These are phyloP conservation scores for Papiliotrema nemorosa DNA, from an alignment of 1,284 basidiomycete species.

Conservation along the genomic window DNA sequence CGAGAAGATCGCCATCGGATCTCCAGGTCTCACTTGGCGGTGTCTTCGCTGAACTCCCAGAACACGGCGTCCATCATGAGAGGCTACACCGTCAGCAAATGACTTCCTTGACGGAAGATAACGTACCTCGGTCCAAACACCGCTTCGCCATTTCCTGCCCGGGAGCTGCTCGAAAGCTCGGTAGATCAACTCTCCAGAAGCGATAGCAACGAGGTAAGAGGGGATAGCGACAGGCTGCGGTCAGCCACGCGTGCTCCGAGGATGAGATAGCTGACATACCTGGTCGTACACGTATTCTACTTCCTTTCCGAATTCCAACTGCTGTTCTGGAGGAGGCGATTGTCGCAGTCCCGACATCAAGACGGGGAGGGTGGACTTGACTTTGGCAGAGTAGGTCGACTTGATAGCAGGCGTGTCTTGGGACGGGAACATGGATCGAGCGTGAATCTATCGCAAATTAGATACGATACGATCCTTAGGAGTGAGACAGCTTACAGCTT, in stretches of 20 bases:
- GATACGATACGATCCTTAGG: slow-evolving; percentile 7
- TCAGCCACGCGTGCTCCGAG: neutral
- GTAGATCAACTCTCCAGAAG: slow-evolving; percentile 76
- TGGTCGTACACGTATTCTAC: slow-evolving; percentile 53
- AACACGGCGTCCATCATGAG: slow-evolving; percentile 72
- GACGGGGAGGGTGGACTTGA: slow-evolving; percentile 70
- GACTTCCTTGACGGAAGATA: neutral
- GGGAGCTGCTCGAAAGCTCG: slow-evolving; percentile 60
- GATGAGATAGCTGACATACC: slow-evolving; percentile 55
- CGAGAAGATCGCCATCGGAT: neutral
- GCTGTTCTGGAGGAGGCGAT: slow-evolving; percentile 66
- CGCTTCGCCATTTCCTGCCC: slow-evolving; percentile 70
- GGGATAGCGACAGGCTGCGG: slow-evolving; percentile 74
- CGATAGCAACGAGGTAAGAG: slow-evolving; percentile 82
- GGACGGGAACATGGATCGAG: slow-evolving; percentile 70
- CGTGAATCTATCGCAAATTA: slow-evolving; percentile 59
- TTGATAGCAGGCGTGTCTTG: slow-evolving; percentile 57
- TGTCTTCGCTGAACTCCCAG: slow-evolving; percentile 85
- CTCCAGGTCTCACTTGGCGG: slow-evolving; percentile 57
- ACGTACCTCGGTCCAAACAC: slow-evolving; percentile 74
- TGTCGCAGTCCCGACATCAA: slow-evolving; percentile 78
- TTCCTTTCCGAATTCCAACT: slow-evolving; percentile 63
- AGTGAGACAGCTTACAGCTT: slow-evolving; percentile 56
- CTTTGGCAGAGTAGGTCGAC: slow-evolving; percentile 68
- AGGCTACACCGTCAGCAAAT: slow-evolving; percentile 50